These are phyloP conservation scores for Xenoacremonium recifei DNA, from an alignment of 2,329 filamentous ascomycete species.

Conservation along the genomic window DNA sequence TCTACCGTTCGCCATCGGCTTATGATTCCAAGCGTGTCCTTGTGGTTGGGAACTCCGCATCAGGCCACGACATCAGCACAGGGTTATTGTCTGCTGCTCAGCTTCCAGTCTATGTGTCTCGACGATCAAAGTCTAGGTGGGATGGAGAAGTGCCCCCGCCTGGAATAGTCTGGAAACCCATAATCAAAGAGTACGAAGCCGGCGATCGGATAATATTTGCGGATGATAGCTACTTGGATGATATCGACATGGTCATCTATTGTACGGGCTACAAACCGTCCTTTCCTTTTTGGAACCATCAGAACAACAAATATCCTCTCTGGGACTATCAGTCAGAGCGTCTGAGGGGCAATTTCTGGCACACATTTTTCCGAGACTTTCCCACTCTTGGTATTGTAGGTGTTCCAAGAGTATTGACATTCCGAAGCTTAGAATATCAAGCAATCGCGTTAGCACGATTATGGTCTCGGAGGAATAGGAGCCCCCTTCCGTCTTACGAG, in stretches of 20 bases:
- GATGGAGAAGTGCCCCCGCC: conserved; percentile 46
- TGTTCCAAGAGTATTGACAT: conserved; percentile 49
- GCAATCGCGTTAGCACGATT: conserved; percentile 51
- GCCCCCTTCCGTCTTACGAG: conserved; percentile 34
- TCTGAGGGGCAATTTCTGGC: conserved; percentile 46
- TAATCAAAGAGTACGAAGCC: conserved; percentile 43
- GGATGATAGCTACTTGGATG: conserved; percentile 33
- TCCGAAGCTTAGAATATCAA: conserved; percentile 56
- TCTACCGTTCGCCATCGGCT: conserved; percentile 37
- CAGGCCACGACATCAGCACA: conserved; percentile 38
- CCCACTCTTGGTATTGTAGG: conserved; percentile 51
- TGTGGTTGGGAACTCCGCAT: conserved; percentile 44
- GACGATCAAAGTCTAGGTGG: conserved; percentile 47
- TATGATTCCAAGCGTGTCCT: conserved; percentile 35
- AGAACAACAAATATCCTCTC: conserved; percentile 43
- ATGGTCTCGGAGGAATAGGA: conserved; percentile 40
- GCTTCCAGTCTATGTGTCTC: conserved; percentile 50
- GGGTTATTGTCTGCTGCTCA: conserved; percentile 36
- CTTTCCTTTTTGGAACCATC: conserved; percentile 48
- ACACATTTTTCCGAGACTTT: conserved; percentile 51
- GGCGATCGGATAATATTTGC: conserved; percentile 43
- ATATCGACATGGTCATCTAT: conserved; percentile 40
- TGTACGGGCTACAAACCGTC: conserved; percentile 43
- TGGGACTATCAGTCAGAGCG: conserved; percentile 49
- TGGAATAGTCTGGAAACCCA: conserved; percentile 53